Evolutionary conservation across 1,284 basidiomycete species (phyloP).

Genomic region (Trichosporon sp.): DNA sequence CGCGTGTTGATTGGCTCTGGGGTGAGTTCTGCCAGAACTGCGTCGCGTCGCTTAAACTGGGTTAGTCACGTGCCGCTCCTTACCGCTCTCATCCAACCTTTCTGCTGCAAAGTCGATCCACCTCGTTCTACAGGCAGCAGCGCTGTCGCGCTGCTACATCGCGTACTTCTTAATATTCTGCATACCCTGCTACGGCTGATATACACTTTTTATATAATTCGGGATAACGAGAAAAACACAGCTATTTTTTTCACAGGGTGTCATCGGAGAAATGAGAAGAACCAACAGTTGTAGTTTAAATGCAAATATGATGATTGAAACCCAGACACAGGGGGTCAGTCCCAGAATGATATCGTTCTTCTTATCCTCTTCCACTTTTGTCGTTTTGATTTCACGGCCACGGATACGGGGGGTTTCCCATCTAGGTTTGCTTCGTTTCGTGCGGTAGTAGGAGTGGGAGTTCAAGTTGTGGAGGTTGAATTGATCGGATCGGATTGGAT

Average conservation of each 20-base stretch:
- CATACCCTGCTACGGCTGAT: not conserved
- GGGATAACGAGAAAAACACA: no score
- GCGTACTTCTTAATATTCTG: not conserved
- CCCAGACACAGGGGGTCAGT: not conserved
- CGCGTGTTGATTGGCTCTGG: not conserved
- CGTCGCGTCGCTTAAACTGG: not conserved
- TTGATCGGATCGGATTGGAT: not conserved
- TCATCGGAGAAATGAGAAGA: conserved; percentile 2
- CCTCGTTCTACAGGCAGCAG: no score
- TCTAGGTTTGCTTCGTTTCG: not conserved
- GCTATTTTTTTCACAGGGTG: conserved; percentile 2
- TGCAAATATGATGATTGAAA: no score
- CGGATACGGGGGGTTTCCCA: no score
- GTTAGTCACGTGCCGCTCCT: no score
- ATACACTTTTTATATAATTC: not conserved
- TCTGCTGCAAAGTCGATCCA: no score
- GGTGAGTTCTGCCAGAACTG: not conserved
- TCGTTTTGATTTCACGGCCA: not conserved
- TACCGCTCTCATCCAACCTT: no score
- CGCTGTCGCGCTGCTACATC: no score
- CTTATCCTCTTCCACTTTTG: conserved; percentile 2
- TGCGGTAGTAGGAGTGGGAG: not conserved
- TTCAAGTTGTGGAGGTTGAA: no score
- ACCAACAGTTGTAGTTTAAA: not conserved
- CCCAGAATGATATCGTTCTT: not conserved